Base-by-base conservation (phyloP, 768 basidiomycete genomes). In the Chlorophyllum brunneum region DNA sequence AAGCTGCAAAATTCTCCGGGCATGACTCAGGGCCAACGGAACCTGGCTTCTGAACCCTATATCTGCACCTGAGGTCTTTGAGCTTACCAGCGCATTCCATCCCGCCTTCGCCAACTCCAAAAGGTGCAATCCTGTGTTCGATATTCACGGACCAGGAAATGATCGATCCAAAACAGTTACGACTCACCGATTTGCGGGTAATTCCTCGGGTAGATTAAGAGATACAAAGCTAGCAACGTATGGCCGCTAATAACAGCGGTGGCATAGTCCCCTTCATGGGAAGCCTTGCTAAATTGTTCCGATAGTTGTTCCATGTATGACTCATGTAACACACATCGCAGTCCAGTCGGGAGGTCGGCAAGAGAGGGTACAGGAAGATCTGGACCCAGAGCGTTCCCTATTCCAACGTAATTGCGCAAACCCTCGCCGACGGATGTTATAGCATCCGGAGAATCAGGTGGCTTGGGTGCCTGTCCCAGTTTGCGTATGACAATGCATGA, bases 111-210 rank as follows among this genome's bases (percentile, higher is more conserved):
- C 78, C 61, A 89, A 67, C 61, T 92, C 89, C 16, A 91, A 63
- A 9, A 82, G 67, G 65, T 92, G 90, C 70, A 89, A 73, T 11
- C 88, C 89, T 92, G 50, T 31, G 41, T n/a, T 34, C 18, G 6
- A 8, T n/a, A 30, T 37, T 26, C 7, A 22, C 18, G 33, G 9
- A 31, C 33, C 9, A 29, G 33, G 18, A 16, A 39, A 26, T 24
- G 30, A 51, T 29, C 16, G 33, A 29, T 38, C 16, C 13, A 31
- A 16, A 9, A 23, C 10, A 4, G 18, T 11, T 37, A 47, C 5
- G 27, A 64, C 77, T 57, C 48, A 88, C 90, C 90, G 22, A 84
- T 88, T 58, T 90, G 86, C n/a, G 89, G 90, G 64, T 89, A 90
- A 60, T 86, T 85, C 2, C 67, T 69, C 1, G 90, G 88, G 59